Evolutionary conservation across 306 rosid genomes (phyloP).

Genomic region (Citrullus mucosospermus): DNA sequence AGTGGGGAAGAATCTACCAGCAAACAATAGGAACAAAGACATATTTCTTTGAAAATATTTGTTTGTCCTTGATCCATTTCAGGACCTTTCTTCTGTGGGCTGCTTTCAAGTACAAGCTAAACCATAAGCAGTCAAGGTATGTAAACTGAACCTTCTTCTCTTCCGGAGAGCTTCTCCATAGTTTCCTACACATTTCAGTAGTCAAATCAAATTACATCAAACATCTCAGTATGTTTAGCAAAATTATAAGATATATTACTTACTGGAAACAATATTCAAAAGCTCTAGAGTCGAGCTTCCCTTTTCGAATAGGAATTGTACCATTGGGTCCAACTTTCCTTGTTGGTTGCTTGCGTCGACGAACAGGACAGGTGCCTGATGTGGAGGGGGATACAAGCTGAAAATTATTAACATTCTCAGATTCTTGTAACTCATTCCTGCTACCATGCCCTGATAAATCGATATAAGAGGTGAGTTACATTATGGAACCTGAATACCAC

Average conservation of each 20-base stretch:
- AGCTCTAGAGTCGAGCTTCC: slow-evolving; percentile 30
- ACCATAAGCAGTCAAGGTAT: slow-evolving; percentile 66
- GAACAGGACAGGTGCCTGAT: neutral
- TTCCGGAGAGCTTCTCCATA: slow-evolving; percentile 50
- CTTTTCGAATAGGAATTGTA: slow-evolving; percentile 11
- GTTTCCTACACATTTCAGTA: slow-evolving; percentile 32
- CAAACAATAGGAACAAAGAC: slow-evolving; percentile 77
- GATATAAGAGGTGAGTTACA: slow-evolving; percentile 15
- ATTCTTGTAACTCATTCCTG: slow-evolving; percentile 7
- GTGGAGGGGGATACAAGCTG: slow-evolving; percentile 9
- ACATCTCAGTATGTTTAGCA: neutral
- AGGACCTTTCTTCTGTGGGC: slow-evolving; percentile 43
- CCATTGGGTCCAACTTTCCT: slow-evolving; percentile 13
- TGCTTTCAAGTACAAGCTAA: slow-evolving; percentile 28
- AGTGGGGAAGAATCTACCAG: slow-evolving; percentile 37
- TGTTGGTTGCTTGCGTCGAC: slow-evolving; percentile 14
- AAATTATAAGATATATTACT: slow-evolving; percentile 10
- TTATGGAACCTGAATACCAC: neutral
- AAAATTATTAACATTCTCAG: neutral
- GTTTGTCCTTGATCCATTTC: slow-evolving; percentile 45
- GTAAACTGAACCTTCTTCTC: slow-evolving; percentile 38
- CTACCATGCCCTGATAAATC: neutral
- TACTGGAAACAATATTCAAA: slow-evolving; percentile 45
- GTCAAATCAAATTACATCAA: slow-evolving; percentile 13
- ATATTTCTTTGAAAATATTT: slow-evolving; percentile 58